Base-by-base conservation (phyloP, 1,284 basidiomycete genomes). In the Ganoderma boninense region DNA sequence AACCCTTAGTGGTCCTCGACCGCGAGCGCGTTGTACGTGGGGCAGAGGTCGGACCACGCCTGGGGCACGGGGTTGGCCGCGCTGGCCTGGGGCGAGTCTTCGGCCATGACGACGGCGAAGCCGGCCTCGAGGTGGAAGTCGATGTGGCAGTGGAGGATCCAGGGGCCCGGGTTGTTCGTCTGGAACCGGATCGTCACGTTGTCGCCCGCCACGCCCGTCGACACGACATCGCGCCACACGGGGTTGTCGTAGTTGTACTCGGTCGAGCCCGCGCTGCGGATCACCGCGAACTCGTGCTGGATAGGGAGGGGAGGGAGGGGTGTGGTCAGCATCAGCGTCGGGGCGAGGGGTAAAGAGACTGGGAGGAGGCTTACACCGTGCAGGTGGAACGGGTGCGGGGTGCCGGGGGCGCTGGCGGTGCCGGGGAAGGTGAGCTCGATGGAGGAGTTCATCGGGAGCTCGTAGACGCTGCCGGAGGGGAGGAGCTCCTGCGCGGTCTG, bases 311-410 rank as follows among this genome's bases (percentile, higher is more conserved):
- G 2, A 20, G 38, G 8, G 13, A 46, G 14, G 16, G 43, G 14
- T 46, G 7, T 38, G 10, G 38, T 43, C 42, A 52, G 49, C n/a
- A 52, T 32, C 26, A 35, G 42, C 23, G 7, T 11, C 7, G 38
- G 18, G 40, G 32, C 20, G 6, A 0, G 20, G 16, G 16, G 1
- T 18, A 18, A n/a, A 20, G n/a, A 61, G n/a, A n/a, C n/a, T n/a
- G n/a, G n/a, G 14, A 16, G 35, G 40, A 70, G 40, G 70, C 78
- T 57, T 76, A 82, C 81, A 16, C 83, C 83, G 71, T 84, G 83
- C 61, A 84, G 68, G 74, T 84, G 83, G 74, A 84, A 78, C 13
- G 83, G 83, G 65, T 84, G 83, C 74, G 77, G 77, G 11, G 76
- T 76, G 32, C 80, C 80, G 23, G 74, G 72, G 5, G 72, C 77